These are phyloP conservation scores for Trametes maxima DNA, from an alignment of 768 basidiomycete species.

Conservation along the genomic window DNA sequence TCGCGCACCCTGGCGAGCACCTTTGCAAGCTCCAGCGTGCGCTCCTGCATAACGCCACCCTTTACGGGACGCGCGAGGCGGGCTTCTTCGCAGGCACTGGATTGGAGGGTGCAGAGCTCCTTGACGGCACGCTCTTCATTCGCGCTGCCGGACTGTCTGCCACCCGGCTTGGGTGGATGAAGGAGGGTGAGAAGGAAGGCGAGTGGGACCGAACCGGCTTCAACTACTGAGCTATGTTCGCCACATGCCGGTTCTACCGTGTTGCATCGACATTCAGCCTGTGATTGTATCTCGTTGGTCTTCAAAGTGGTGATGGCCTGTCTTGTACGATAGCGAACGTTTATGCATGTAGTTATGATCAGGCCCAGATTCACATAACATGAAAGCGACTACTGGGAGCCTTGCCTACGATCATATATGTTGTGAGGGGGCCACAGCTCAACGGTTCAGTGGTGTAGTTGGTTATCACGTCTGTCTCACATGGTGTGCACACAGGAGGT, in stretches of 20 bases:
- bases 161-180: conserved; percentile 42
- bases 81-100: conserved; percentile 34
- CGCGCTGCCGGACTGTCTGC: conserved; percentile 56
- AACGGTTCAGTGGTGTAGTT: conserved; percentile 12
- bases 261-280: no score
- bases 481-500: conserved; percentile 6
- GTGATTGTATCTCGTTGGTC: no score
- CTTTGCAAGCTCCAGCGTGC: conserved; percentile 53
- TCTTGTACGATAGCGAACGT: no score
- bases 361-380: no score
- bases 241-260: neutral
- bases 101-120: conserved; percentile 51
- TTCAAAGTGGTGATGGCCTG: no score
- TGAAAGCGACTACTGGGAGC: no score
- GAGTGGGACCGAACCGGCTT: conserved; percentile 35
- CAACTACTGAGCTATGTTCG: conserved; percentile 21
- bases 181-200: conserved; percentile 36
- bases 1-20: conserved; percentile 64
- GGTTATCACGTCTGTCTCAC: conserved; percentile 16
- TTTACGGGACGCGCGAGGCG: conserved; percentile 45
- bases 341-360: no score
- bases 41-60: conserved; percentile 45
- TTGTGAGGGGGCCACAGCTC: no score
- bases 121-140: conserved; percentile 68
- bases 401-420: no score